Percentiles rank a stretch among this genome's conserved stretches.
These are phyloP conservation scores for Skeletonema marinoi DNA, from an alignment of 108 stramenopile species.

Conservation along the genomic window DNA sequence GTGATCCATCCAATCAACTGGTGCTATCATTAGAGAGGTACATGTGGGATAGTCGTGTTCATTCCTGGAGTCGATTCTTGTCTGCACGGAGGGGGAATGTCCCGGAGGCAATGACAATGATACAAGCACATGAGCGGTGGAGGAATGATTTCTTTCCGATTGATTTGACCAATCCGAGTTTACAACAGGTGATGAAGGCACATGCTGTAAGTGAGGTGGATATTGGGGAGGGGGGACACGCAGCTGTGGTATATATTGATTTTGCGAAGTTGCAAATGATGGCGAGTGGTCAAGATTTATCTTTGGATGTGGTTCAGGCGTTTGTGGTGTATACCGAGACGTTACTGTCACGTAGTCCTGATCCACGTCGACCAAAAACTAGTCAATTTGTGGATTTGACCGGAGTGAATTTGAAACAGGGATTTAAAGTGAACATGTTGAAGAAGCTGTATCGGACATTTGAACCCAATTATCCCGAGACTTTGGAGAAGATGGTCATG, in stretches of 20 bases:
- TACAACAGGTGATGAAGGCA: slow-evolving; percentile 65
- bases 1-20: slow-evolving; percentile 51
- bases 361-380: slow-evolving; percentile 68
- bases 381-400: slow-evolving; percentile 83
- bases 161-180: slow-evolving; percentile 61
- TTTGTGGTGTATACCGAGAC: slow-evolving; percentile 84
- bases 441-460: slow-evolving; percentile 75
- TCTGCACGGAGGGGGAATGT: slow-evolving; percentile 76
- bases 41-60: slow-evolving; percentile 75
- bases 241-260: slow-evolving; percentile 82
- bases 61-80: slow-evolving; percentile 81
- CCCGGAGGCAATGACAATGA: slow-evolving; percentile 75
- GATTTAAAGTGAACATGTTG: slow-evolving; percentile 65
- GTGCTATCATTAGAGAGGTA: slow-evolving; percentile 71
- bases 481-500: slow-evolving; percentile 77
- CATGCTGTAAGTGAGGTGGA: slow-evolving; percentile 77
- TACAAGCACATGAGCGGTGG: slow-evolving; percentile 81
- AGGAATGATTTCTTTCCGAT: slow-evolving; percentile 74
- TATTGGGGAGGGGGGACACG: slow-evolving; percentile 28
- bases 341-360: slow-evolving; percentile 56
- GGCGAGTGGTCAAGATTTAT: slow-evolving; percentile 31
- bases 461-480: slow-evolving; percentile 85
- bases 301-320: slow-evolving; percentile 71
- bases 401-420: slow-evolving; percentile 64
- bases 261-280: slow-evolving; percentile 66